These are phyloP conservation scores for Panaeolus cyanescens DNA, from an alignment of 768 basidiomycete species.

Conservation along the genomic window DNA sequence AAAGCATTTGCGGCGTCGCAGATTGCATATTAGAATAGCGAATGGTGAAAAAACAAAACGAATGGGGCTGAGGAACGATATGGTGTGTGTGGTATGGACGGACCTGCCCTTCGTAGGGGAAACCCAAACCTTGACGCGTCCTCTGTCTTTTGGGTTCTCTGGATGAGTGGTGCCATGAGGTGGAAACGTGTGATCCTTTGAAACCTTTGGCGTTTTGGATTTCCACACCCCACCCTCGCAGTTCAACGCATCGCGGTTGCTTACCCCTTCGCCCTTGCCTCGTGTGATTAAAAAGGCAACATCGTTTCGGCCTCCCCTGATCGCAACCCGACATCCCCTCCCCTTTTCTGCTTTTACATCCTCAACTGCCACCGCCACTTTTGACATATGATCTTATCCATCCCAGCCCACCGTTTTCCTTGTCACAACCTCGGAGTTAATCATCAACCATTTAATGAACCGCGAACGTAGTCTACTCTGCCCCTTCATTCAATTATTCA, in stretches of 20 bases:
- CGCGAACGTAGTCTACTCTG: background rate
- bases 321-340: constrained; percentile 4
- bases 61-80: constrained; percentile 1
- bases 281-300: constrained; percentile 17
- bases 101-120: constrained; percentile 2
- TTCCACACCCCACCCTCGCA: constrained; percentile 4
- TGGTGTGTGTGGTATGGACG: background rate
- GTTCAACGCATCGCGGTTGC: constrained; percentile 6
- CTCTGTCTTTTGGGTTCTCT: constrained; percentile 15
- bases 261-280: constrained; percentile 18
- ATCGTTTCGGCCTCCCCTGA: constrained; percentile 4
- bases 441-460: background rate
- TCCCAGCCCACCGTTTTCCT: background rate
- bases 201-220: constrained; percentile 14
- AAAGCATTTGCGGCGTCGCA: background rate
- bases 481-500: background rate
- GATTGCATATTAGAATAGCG: constrained; percentile 3
- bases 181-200: constrained; percentile 29
- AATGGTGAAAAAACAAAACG: background rate
- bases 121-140: constrained; percentile 3
- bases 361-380: background rate
- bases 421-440: background rate
- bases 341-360: background rate
- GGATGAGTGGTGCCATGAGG: constrained; percentile 30
- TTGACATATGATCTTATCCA: background rate